Percentiles rank a stretch among this genome's conserved stretches.
These are phyloP conservation scores for Ophiostoma piceae DNA, from an alignment of 2,329 filamentous ascomycete species.

Conservation along the genomic window DNA sequence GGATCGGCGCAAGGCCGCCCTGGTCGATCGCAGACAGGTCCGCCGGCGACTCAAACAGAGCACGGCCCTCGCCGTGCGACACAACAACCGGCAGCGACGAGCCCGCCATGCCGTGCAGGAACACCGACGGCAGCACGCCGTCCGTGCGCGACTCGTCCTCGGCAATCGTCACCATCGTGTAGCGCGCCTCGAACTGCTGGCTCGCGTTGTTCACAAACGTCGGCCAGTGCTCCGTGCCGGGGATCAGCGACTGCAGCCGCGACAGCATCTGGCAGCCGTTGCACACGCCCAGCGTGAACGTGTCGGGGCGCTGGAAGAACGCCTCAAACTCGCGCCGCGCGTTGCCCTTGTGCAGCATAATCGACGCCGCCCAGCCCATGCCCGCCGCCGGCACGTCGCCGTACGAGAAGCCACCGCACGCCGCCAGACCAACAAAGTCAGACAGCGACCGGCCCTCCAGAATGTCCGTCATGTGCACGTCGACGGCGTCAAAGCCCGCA, in stretches of 20 bases:
- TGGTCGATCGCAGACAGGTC: slow-evolving; percentile 53
- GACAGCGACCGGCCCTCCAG: slow-evolving; percentile 72
- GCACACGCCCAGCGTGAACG: slow-evolving; percentile 89
- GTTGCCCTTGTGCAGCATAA: slow-evolving; percentile 70
- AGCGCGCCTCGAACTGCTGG: slow-evolving; percentile 85
- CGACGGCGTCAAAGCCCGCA: slow-evolving; percentile 85
- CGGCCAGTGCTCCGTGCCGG: slow-evolving; percentile 78
- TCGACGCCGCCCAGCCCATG: slow-evolving; percentile 91
- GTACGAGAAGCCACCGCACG: slow-evolving; percentile 96
- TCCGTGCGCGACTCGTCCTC: slow-evolving; percentile 44
- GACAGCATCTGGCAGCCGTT: slow-evolving; percentile 96
- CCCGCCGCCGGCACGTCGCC: slow-evolving; percentile 77
- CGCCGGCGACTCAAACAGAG: slow-evolving; percentile 57
- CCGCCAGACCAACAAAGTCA: slow-evolving; percentile 80
- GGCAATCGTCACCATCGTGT: slow-evolving; percentile 72
- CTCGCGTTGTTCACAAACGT: slow-evolving; percentile 78
- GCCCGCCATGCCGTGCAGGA: slow-evolving; percentile 82
- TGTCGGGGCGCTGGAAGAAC: slow-evolving; percentile 85
- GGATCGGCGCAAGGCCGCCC: slow-evolving; percentile 66
- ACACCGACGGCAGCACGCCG: slow-evolving; percentile 58
- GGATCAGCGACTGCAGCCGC: slow-evolving; percentile 76
- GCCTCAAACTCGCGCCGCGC: slow-evolving; percentile 68
- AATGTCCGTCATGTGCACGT: slow-evolving; percentile 96
- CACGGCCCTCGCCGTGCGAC: slow-evolving; percentile 86
- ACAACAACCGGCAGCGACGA: slow-evolving; percentile 79